Conservation (phyloP, 148 eudicot genomes). For the Talinum fruticosum region DNA sequence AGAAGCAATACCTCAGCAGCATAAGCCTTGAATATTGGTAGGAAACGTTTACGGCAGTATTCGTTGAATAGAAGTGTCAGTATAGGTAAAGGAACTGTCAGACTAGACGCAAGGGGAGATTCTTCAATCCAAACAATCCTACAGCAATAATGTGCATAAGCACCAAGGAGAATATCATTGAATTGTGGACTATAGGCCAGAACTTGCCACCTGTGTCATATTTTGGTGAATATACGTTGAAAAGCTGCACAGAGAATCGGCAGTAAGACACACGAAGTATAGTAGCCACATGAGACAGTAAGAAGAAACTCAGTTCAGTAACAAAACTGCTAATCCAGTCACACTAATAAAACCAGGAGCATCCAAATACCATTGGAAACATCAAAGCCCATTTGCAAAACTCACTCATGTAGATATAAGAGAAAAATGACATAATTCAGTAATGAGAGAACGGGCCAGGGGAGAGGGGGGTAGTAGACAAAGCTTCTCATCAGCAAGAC, state of each 20-base stretch:
- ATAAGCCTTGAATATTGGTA: conserved; percentile 68
- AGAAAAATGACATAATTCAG: too few relatives aligned
- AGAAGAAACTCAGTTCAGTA: background rate
- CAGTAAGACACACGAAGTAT: background rate
- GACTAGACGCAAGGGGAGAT: conserved; percentile 71
- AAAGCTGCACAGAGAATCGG: conserved; percentile 53
- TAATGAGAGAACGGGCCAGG: too few relatives aligned
- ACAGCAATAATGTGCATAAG: conserved; percentile 88
- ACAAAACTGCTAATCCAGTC: background rate
- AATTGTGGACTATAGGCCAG: conserved; percentile 81
- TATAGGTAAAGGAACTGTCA: conserved; percentile 67
- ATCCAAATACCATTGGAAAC: background rate
- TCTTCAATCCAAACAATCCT: conserved; percentile 77
- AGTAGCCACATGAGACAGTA: conserved; percentile 7
- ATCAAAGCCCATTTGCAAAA: background rate
- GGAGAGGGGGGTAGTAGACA: too few relatives aligned
- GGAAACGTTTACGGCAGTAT: conserved; percentile 73
- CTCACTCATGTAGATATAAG: background rate
- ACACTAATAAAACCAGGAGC: background rate
- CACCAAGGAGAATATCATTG: conserved; percentile 69
- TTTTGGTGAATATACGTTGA: conserved; percentile 75
- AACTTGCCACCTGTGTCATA: conserved; percentile 74
- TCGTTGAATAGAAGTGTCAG: conserved; percentile 78
- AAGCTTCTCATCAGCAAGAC: too few relatives aligned
- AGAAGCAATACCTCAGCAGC: conserved; percentile 66